These are phyloP conservation scores for Pleomassaria siparia DNA, from an alignment of 2,329 filamentous ascomycete genomes.

Conservation along the genomic window DNA sequence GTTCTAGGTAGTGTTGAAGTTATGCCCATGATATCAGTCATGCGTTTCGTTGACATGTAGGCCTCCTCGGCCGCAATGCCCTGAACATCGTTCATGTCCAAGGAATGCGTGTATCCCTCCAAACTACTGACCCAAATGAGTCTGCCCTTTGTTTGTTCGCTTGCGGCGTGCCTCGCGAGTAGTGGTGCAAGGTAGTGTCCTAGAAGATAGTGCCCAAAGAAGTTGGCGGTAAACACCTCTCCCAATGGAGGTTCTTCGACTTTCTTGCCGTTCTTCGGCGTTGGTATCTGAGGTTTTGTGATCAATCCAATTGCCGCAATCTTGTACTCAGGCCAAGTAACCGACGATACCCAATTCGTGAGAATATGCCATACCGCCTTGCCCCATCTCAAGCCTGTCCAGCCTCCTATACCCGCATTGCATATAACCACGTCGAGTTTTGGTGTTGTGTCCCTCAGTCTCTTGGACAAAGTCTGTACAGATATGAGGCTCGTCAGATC, in stretches of 20 bases:
- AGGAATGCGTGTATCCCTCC: constrained; percentile 62
- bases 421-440: constrained; percentile 77
- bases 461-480: constrained; percentile 55
- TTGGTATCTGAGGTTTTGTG: constrained; percentile 55
- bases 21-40: constrained; percentile 82
- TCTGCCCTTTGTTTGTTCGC: constrained; percentile 54
- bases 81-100: constrained; percentile 75
- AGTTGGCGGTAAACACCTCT: constrained; percentile 84
- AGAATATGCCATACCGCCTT: constrained; percentile 58
- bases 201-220: constrained; percentile 94
- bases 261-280: constrained; percentile 16
- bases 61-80: constrained; percentile 62
- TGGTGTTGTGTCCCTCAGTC: constrained; percentile 60
- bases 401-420: constrained; percentile 88
- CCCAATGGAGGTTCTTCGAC: constrained; percentile 64
- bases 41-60: constrained; percentile 85
- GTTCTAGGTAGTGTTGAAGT: constrained; percentile 69
- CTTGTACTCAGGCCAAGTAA: constrained; percentile 81
- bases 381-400: constrained; percentile 75
- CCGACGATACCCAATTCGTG: constrained; percentile 65
- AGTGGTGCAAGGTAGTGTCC: constrained; percentile 77
- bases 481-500: constrained; percentile 60
- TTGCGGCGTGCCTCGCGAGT: constrained; percentile 54
- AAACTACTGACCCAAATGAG: constrained; percentile 88
- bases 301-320: constrained; percentile 58